Evolutionary conservation across 352 stramenopile genomes (phyloP), one percentile per base, ranked within the genome.

Genomic region (Albugo laibachii): DNA sequence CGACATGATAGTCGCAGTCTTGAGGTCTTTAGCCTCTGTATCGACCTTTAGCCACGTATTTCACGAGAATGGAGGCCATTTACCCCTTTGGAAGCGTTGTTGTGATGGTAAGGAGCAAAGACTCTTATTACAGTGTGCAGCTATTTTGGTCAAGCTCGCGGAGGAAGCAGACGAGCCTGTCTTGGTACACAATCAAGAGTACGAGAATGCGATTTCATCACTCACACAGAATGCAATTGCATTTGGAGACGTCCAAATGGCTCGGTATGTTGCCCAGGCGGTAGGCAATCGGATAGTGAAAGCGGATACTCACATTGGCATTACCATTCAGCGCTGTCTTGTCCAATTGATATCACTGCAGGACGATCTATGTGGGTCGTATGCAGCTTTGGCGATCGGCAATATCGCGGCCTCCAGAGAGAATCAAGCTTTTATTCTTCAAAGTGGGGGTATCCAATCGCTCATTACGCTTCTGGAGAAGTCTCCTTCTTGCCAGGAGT

Each of bases 231-330:
- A 93, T 13, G 55, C 59, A 15, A 62, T 63, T 21, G 72, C 79
- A 37, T 63, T 65, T 20, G 57, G 89, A 42, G 64, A 88, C 55
- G 37, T 55, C 6, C 70, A 86, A 47, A 87, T 94, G 15, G 76
- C 80, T n/a, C 65, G 82, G 12, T 72, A 96, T 56, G 83, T 81
- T 42, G 92, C 86, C 21, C 80, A 87, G 16, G 59, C 74, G 24
- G 94, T 97, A 50, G 84, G 81, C 6, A 91, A 89, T 38, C 53
- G 97, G 31, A 94, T 86, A 8, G 89, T 84, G 45, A 94, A 96
- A 42, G 65, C 83, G 1, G 86, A 97, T 47, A 96, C 95, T 53
- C 80, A 93, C 38, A 58, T 88, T 13, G 75, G 66, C 0, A 75
- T 93, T 16, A 96, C 97, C 56, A 67, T 69, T 13, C 65, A 94